Percentiles rank a stretch among this genome's conserved stretches.
Evolutionary conservation across 2,329 filamentous ascomycete species (phyloP).

Genomic region (Lasiodiplodia gonubiensis): DNA sequence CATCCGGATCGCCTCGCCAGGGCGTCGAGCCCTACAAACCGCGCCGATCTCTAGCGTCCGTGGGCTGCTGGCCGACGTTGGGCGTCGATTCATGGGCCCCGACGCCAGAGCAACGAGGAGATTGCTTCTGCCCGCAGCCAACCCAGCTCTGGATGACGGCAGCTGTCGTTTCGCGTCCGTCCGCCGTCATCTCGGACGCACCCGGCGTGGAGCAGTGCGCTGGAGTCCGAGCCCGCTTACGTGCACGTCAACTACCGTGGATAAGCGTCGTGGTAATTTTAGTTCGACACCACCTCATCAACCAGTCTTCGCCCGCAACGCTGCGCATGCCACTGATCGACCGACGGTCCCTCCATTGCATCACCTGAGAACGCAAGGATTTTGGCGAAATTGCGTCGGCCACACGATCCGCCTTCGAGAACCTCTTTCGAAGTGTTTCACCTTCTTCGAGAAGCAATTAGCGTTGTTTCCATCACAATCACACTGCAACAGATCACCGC

Average conservation of each 20-base stretch:
- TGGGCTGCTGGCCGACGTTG: conserved; percentile 11
- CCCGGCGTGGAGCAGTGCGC: background rate
- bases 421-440: conserved; percentile 26
- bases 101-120: background rate
- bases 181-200: conserved; percentile 7
- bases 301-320: background rate
- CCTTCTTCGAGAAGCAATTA: conserved; percentile 26
- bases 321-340: conserved; percentile 17
- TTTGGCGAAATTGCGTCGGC: conserved; percentile 21
- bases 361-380: conserved; percentile 25
- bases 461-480: conserved; percentile 16
- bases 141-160: background rate
- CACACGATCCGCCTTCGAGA: conserved; percentile 25
- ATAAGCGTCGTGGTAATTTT: background rate
- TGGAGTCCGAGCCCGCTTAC: conserved; percentile 3
- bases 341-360: conserved; percentile 23
- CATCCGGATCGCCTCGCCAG: conserved; percentile 26
- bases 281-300: background rate
- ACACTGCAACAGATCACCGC: conserved; percentile 14
- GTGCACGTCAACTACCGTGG: background rate
- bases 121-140: conserved; percentile 8
- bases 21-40: conserved; percentile 2
- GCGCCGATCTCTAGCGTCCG: conserved; percentile 16
- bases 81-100: conserved; percentile 25
- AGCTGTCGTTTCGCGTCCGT: background rate